Evolutionary conservation across 352 stramenopile species (phyloP).

Genomic region (Phytophthora pisi): DNA sequence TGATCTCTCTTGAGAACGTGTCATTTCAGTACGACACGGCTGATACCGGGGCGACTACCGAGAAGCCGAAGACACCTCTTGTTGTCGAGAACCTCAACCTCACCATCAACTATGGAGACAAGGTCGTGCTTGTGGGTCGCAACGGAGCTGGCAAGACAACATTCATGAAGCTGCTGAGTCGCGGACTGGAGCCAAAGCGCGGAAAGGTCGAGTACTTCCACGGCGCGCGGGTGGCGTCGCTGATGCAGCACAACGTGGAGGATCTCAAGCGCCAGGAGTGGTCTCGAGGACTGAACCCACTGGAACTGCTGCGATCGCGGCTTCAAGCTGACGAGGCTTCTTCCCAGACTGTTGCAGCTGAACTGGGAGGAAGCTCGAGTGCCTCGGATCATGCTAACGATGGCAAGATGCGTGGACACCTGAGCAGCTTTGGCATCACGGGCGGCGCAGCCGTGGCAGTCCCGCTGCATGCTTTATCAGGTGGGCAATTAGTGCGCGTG

Average conservation of each 20-base stretch:
- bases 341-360: conserved; percentile 2
- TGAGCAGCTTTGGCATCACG: conserved; percentile 57
- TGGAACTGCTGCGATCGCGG: conserved; percentile 47
- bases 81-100: conserved; percentile 75
- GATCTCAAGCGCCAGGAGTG: conserved; percentile 59
- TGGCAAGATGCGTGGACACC: conserved; percentile 47
- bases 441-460: conserved; percentile 39
- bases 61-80: conserved; percentile 30
- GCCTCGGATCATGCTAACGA: conserved; percentile 20
- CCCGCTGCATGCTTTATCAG: conserved; percentile 48
- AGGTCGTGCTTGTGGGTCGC: conserved; percentile 90
- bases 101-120: conserved; percentile 76
- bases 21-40: conserved; percentile 49
- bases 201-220: conserved; percentile 59
- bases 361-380: conserved; percentile 2
- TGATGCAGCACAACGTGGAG: conserved; percentile 75
- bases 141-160: conserved; percentile 91
- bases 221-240: conserved; percentile 48
- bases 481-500: conserved; percentile 58
- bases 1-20: conserved; percentile 61
- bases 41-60: not conserved
- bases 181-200: conserved; percentile 60
- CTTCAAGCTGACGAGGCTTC: conserved; percentile 42
- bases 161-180: conserved; percentile 92
- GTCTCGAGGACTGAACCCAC: conserved; percentile 47